phyloP scores from a whole-genome alignment of 371 early-diverging fungal genomes.

The Phascolomyces articulosus region DNA sequence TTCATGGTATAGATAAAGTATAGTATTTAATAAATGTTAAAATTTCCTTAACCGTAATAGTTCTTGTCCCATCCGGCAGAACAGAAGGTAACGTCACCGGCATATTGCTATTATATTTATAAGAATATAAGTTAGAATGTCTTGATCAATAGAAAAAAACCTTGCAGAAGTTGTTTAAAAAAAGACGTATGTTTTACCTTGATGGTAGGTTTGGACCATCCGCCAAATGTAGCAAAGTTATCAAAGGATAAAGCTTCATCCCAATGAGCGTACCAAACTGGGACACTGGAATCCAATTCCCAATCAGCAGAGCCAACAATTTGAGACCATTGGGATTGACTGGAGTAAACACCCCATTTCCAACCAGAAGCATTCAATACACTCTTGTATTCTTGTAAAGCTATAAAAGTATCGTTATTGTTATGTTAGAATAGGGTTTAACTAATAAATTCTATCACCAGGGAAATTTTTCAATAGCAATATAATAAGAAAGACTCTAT shows the following conservation, averaged over 20 bases:
- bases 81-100: conserved; percentile 20
- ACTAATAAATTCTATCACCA: no score
- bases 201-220: conserved; percentile 26
- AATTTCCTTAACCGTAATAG: conserved; percentile 14
- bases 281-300: conserved; percentile 20
- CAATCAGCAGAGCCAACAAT: conserved; percentile 19
- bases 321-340: conserved; percentile 19
- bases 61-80: conserved; percentile 22
- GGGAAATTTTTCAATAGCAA: background rate
- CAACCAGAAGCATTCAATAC: conserved; percentile 15
- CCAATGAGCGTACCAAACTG: conserved; percentile 28
- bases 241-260: conserved; percentile 16
- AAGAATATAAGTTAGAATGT: background rate
- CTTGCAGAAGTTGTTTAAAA: background rate
- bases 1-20: no score
- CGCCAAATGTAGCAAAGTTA: conserved; percentile 25
- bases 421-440: no score
- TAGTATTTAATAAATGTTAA: no score
- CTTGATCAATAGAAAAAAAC: no score
- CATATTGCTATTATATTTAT: conserved; percentile 18
- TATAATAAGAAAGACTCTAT: no score
- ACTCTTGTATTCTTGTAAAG: conserved; percentile 19
- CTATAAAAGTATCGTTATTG: conserved; percentile 7
- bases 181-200: conserved; percentile 19
- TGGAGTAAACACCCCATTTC: conserved; percentile 32